Conservation (phyloP, 768 basidiomycete species). For the Gelatoporia subvermispora region DNA sequence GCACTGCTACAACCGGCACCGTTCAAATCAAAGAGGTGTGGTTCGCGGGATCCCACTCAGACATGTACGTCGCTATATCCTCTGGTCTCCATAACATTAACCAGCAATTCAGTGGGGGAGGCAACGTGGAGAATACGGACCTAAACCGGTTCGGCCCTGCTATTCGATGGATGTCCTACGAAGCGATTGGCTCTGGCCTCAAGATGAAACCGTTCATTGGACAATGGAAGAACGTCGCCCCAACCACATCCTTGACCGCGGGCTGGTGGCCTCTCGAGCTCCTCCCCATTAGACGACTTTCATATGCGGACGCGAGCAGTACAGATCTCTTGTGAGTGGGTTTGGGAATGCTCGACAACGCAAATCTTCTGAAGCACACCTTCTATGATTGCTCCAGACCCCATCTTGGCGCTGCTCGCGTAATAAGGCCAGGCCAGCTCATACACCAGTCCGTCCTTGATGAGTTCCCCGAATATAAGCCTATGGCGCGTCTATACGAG, state of each 20-base stretch:
- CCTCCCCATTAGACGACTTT: not conserved
- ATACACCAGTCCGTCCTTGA: slow-evolving; percentile 1
- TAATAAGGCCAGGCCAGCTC: not conserved
- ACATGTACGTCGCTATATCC: slow-evolving; percentile 3
- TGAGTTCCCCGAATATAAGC: too few relatives aligned
- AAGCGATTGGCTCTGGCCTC: not conserved
- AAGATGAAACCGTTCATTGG: not conserved
- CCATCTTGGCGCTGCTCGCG: slow-evolving; percentile 1
- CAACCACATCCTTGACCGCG: not conserved
- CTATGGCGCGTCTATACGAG: too few relatives aligned
- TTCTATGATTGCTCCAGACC: not conserved
- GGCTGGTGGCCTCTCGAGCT: not conserved
- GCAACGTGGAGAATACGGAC: not conserved
- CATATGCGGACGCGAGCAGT: not conserved
- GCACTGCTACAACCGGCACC: not conserved
- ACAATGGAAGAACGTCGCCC: not conserved
- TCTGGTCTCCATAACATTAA: not conserved
- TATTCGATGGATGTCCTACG: not conserved
- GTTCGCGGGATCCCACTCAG: slow-evolving; percentile 7
- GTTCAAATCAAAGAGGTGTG: slow-evolving; percentile 5
- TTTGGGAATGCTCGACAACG: not conserved
- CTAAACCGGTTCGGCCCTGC: not conserved
- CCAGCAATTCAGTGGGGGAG: not conserved
- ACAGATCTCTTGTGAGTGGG: not conserved
- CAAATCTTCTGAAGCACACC: not conserved